Evolutionary conservation across 139 green algal species (phyloP), one percentile per base, ranked within the genome.

Genomic region (Microglena sp.): DNA sequence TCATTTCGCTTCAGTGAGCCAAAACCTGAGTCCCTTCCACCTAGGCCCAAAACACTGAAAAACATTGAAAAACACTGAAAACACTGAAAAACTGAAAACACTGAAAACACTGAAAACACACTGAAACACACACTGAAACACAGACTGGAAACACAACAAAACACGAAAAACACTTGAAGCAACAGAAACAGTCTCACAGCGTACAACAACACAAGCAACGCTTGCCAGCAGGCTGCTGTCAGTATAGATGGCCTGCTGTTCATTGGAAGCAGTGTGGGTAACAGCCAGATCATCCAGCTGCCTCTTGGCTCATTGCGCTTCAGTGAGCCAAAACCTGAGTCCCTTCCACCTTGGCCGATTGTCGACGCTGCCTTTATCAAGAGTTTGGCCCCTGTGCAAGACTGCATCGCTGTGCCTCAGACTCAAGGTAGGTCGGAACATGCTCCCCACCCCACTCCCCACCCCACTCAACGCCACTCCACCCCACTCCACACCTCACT

Each of bases 301-400:
- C 11, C 11, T 50, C 40, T 50, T 50, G 40, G 40, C 40, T 24
- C 40, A 50, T 24, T 50, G 11, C 40, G 11, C 40, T 50, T 24
- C 15, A 24, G 11, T 11, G 40, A 24, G 55, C 28, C 28, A 61
- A 11, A 8, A 5, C 40, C 30, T 11, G 30, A 22, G 33, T 26
- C 60, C 0, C 18, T 44, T n/a, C 36, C 68, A 21, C n/a, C 7
- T 3, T 76, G 64, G 63, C 60, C 45, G 2, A 26, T 76, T 29
- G 5, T 44, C 18, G 63, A 76, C 28, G 5, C 60, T 27, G 68
- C 64, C 0, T 31, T 66, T 2, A 55, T 80, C 65, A 75, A 80
- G 55, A 77, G 64, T 65, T 56, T 80, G 55, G 64, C 65, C 4
- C 69, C 74, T 5, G 59, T 80, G 21, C 60, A 68, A 35, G 67